Evolutionary conservation across 2,329 filamentous ascomycete species (phyloP), one percentile per base, ranked within the genome.

Genomic region (Monosporascus sp.): DNA sequence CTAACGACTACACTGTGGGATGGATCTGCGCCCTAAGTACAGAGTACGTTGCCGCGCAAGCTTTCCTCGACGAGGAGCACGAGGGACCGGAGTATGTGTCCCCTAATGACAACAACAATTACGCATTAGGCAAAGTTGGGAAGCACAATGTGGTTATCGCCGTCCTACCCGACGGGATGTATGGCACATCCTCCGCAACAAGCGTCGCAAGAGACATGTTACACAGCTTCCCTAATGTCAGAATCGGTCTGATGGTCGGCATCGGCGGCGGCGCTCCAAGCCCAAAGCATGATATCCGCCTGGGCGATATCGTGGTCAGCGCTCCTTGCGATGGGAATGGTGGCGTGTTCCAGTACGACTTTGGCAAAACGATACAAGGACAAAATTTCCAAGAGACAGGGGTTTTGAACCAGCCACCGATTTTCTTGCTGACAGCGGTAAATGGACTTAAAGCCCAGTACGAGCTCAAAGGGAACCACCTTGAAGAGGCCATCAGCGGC

Each of bases 181-280:
- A 65, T 40, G 72, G 72, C 14, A 72, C 54, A 7, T 66, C 52
- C 44, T 52, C 67, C 3, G 68, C 71, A 1, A 67, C 71, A 9
- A 59, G 57, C 3, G 66, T 68, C 2, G 67, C 66, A 2, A 64
- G 55, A 22, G 55, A 66, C 19, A 68, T 73, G 61, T 50, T 52
- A 16, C 48, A 56, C 5, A 64, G 62, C 4, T 75, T 73, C 54
- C 58, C 61, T 11, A 55, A 51, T n/a, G 69, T 75, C 36, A 64
- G 59, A 19, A 64, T 76, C 40, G 68, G 67, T 2, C 61, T 78
- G 1, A 68, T 78, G 65, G 73, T 78, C 0, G 74, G 74, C 19
- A 71, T 78, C 40, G 73, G 71, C 14, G 61, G 64, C 22, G 66
- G 62, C 22, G 47, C 61, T 34, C 55, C 61, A n/a, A n/a, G n/a